Evolutionary conservation across 495 filamentous ascomycete genomes (phyloP).

Genomic region (Filosporella fistucella): DNA sequence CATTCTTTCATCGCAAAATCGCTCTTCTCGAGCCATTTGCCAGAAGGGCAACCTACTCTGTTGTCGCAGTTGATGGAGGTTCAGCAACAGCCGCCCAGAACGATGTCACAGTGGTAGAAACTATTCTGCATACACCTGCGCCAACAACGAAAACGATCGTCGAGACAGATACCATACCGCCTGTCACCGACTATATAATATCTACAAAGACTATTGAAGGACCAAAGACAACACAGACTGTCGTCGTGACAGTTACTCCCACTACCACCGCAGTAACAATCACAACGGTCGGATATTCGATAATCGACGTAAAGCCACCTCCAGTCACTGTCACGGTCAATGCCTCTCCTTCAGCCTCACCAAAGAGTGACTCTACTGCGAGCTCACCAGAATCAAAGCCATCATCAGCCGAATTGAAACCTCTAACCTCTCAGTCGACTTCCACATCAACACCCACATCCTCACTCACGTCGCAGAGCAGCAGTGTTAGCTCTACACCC

Average conservation of each 20-base stretch:
- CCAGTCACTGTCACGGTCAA: slow-evolving; percentile 2
- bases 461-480: too few relatives aligned
- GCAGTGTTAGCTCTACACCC: too few relatives aligned
- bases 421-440: not conserved
- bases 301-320: slow-evolving; percentile 16
- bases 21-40: slow-evolving; percentile 9
- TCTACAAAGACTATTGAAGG: slow-evolving; percentile 10
- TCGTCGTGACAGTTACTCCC: slow-evolving; percentile 15
- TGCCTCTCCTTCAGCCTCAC: not conserved
- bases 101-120: slow-evolving; percentile 16
- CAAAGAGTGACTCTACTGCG: too few relatives aligned
- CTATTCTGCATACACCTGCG: slow-evolving; percentile 11
- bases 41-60: slow-evolving; percentile 24
- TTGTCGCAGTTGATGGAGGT: slow-evolving; percentile 25
- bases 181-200: slow-evolving; percentile 7
- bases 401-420: not conserved
- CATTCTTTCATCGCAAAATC: slow-evolving; percentile 9
- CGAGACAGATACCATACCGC: slow-evolving; percentile 13
- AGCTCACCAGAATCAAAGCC: not conserved
- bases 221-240: slow-evolving; percentile 12
- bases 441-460: slow-evolving; percentile 4
- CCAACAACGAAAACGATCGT: slow-evolving; percentile 18
- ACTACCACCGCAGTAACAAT: slow-evolving; percentile 6
- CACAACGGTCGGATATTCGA: slow-evolving; percentile 16
- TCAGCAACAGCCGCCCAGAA: not conserved